These are phyloP conservation scores for Dactylellina parvicollis DNA, from an alignment of 2,329 filamentous ascomycete genomes.

Conservation along the genomic window DNA sequence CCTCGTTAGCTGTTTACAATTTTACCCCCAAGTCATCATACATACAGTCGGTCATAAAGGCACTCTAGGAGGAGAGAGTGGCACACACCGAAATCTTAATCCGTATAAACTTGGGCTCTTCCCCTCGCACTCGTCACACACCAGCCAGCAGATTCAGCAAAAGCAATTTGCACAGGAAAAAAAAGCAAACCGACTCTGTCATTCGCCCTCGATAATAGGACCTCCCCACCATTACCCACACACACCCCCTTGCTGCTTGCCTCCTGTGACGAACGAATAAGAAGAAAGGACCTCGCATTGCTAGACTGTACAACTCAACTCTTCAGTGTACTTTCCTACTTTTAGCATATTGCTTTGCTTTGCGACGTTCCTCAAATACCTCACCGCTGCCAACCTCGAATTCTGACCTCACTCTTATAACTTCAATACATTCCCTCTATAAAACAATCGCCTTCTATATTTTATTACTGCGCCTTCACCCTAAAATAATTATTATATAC, in stretches of 20 bases:
- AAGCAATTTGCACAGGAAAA: constrained; percentile 8
- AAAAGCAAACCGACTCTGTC: constrained; percentile 46
- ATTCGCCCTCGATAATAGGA: constrained; percentile 48
- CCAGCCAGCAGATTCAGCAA: constrained; percentile 18
- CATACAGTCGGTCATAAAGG: constrained; percentile 34
- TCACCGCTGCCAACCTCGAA: constrained; percentile 48
- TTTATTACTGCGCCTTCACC: background rate
- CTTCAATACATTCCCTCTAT: constrained; percentile 54
- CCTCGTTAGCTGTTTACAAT: constrained; percentile 46
- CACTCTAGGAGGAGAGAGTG: constrained; percentile 37
- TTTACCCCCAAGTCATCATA: constrained; percentile 22
- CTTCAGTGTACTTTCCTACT: constrained; percentile 47
- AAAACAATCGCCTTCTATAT: constrained; percentile 20
- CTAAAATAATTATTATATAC: background rate
- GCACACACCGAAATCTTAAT: constrained; percentile 54
- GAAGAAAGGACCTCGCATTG: constrained; percentile 51
- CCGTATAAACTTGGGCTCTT: constrained; percentile 32
- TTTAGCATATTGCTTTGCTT: constrained; percentile 42
- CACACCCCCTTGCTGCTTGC: constrained; percentile 46
- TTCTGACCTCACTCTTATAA: constrained; percentile 42
- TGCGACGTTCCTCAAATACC: constrained; percentile 55
- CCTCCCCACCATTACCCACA: constrained; percentile 46
- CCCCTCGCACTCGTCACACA: constrained; percentile 50
- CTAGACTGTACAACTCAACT: constrained; percentile 55
- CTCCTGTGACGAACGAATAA: constrained; percentile 54